Percentiles rank a stretch among this genome's conserved stretches.
Conservation (phyloP, 73 alveolate species). For the Paramecium octaurelia region DNA sequence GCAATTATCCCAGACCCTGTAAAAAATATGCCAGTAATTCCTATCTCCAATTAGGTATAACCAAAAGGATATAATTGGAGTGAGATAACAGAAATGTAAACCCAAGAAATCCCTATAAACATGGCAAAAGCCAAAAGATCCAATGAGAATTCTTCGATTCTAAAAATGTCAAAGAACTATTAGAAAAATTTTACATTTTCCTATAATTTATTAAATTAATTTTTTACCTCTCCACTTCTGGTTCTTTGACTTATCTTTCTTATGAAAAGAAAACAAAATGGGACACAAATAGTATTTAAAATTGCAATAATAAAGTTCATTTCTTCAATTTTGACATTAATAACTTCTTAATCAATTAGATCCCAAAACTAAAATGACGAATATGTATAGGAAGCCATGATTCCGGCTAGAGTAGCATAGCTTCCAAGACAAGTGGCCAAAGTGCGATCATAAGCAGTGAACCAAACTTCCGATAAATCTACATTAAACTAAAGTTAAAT, state of each 20-base stretch:
- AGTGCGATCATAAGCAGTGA: background rate
- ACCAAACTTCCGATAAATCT: background rate
- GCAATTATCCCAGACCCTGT: background rate
- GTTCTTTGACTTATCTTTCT: background rate
- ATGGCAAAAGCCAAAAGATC: background rate
- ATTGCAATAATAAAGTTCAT: background rate
- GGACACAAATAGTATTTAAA: background rate
- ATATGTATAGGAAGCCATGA: background rate
- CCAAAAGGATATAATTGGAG: background rate
- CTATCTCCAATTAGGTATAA: background rate
- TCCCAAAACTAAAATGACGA: background rate
- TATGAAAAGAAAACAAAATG: background rate
- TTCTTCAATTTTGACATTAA: background rate
- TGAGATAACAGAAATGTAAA: background rate
- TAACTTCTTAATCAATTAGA: background rate
- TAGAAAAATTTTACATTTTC: background rate
- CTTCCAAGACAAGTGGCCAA: background rate
- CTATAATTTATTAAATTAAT: background rate
- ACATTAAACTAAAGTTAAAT: background rate
- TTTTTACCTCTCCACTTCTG: background rate
- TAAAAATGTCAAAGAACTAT: background rate
- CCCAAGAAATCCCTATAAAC: background rate
- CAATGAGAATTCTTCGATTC: background rate
- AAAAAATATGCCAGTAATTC: background rate
- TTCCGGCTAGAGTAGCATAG: background rate